Evolutionary conservation across 352 stramenopile species (phyloP).

Genomic region (Globisporangium barbulae): DNA sequence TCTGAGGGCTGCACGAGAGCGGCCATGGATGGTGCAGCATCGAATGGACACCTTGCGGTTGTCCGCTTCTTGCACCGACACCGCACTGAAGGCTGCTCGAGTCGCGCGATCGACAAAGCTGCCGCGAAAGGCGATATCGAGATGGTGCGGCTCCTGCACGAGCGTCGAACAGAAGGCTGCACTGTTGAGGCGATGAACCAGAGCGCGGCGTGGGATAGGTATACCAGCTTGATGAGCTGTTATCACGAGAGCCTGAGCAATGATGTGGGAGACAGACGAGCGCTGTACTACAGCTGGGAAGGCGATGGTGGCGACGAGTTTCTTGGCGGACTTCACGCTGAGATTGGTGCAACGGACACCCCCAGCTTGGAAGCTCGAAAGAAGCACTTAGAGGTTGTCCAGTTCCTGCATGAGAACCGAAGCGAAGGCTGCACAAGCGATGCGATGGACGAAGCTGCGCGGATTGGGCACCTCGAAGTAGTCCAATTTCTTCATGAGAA

Average conservation of each 20-base stretch:
- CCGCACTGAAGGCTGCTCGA: conserved; percentile 4
- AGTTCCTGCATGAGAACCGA: conserved; percentile 5
- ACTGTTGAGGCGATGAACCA: not conserved
- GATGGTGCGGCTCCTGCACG: not conserved
- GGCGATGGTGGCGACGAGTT: not conserved
- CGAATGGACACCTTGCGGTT: not conserved
- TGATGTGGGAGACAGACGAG: not conserved
- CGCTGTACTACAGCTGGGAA: not conserved
- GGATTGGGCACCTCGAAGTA: conserved; percentile 5
- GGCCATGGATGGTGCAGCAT: conserved; percentile 1
- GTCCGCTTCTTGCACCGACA: conserved; percentile 5
- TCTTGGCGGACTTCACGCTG: not conserved
- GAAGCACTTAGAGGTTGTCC: not conserved
- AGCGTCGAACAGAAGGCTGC: not conserved
- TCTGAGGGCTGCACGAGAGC: not conserved
- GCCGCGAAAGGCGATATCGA: not conserved
- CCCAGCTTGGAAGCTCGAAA: not conserved
- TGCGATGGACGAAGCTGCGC: not conserved
- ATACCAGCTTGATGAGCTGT: not conserved
- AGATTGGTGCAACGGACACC: not conserved
- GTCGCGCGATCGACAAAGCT: conserved; percentile 2
- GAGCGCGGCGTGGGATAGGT: not conserved
- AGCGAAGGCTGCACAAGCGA: not conserved
- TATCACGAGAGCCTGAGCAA: not conserved
- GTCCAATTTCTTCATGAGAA: conserved; percentile 2